These are phyloP conservation scores for Salix arbutifolia DNA, from an alignment of 345 rosid species.

Conservation along the genomic window DNA sequence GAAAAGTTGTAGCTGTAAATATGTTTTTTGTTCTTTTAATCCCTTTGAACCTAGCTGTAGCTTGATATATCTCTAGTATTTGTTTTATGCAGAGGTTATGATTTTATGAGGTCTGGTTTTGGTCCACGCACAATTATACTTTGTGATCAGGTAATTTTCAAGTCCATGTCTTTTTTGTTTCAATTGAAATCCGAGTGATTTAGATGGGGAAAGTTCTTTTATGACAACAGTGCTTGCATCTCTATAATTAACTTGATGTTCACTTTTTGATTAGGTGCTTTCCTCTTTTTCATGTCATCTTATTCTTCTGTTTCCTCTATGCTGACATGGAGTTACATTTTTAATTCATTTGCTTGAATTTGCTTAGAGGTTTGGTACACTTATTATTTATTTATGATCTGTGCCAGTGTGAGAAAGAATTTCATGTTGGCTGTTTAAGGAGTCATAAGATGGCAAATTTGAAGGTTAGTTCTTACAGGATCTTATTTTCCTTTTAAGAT, in stretches of 20 bases:
- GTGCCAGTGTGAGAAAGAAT: conserved; percentile 82
- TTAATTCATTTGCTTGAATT: background rate
- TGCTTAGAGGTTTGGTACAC: background rate
- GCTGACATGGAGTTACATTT: background rate
- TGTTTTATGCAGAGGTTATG: conserved; percentile 55
- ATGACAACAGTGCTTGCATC: background rate
- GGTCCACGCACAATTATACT: conserved; percentile 83
- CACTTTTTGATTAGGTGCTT: background rate
- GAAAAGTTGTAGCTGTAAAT: background rate
- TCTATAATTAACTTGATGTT: background rate
- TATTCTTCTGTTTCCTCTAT: background rate
- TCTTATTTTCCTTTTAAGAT: background rate
- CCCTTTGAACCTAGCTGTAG: conserved; percentile 1
- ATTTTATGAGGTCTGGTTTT: conserved; percentile 58
- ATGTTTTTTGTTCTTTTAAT: background rate
- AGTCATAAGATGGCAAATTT: conserved; percentile 74
- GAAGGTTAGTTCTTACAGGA: conserved; percentile 41
- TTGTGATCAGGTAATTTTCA: conserved; percentile 74
- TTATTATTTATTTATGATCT: background rate
- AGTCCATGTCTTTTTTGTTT: background rate
- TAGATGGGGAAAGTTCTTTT: background rate
- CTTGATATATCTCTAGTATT: background rate
- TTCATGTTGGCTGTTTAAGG: conserved; percentile 87
- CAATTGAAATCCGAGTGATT: conserved; percentile 5
- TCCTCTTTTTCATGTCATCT: background rate